Percentiles rank a stretch among this genome's conserved stretches.
These are phyloP conservation scores for Phytophthora capsici DNA, from an alignment of 352 stramenopile species.

Conservation along the genomic window DNA sequence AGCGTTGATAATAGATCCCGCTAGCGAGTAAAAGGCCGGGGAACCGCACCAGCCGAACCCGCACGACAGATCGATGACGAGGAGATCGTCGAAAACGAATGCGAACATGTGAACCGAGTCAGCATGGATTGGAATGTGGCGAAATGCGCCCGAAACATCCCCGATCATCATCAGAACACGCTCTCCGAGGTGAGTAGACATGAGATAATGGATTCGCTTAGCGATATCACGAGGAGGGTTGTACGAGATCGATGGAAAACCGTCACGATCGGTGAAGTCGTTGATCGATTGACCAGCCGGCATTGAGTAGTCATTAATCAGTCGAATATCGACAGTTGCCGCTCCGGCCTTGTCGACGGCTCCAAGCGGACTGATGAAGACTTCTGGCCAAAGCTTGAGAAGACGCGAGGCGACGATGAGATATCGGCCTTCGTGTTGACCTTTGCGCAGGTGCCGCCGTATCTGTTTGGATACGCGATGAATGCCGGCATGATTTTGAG, in stretches of 20 bases:
- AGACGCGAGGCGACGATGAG: constrained; percentile 12
- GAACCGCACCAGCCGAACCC: constrained; percentile 18
- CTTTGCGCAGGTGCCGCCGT: constrained; percentile 2
- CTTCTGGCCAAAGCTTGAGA: background rate
- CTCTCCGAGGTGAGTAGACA: background rate
- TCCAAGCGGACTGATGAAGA: constrained; percentile 21
- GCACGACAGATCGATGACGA: constrained; percentile 29
- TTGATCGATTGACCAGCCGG: constrained; percentile 8
- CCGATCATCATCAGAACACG: constrained; percentile 17
- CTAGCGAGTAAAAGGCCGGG: constrained; percentile 35
- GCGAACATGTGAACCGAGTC: constrained; percentile 31
- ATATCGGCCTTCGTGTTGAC: constrained; percentile 20
- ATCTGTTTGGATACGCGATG: background rate
- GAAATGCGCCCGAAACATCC: constrained; percentile 24
- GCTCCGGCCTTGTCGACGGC: background rate
- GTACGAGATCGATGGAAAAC: constrained; percentile 19
- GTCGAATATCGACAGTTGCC: constrained; percentile 2
- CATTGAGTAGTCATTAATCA: constrained; percentile 32
- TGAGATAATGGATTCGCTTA: constrained; percentile 7
- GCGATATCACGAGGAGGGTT: constrained; percentile 30
- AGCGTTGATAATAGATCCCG: constrained; percentile 21
- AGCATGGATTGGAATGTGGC: no score
- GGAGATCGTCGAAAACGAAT: constrained; percentile 18
- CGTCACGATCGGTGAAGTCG: constrained; percentile 13
- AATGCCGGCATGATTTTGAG: background rate